Percentiles rank a stretch among this genome's conserved stretches.
These are phyloP conservation scores for Silene noctiflora DNA, from an alignment of 179 eudicot genomes.

Conservation along the genomic window DNA sequence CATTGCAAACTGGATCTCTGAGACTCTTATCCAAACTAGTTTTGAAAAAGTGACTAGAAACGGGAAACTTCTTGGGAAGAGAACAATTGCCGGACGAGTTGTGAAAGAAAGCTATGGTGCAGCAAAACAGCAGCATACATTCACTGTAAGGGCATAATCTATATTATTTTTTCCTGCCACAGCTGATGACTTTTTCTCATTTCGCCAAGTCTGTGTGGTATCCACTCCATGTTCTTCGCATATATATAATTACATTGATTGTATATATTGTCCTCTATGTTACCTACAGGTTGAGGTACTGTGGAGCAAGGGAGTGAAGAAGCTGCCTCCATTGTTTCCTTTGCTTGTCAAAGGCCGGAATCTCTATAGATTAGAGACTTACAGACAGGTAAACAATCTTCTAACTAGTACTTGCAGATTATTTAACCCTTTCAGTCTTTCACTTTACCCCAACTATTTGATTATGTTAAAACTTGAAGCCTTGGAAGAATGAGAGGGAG, in stretches of 20 bases:
- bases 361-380: slow-evolving; percentile 65
- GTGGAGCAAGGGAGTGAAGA: slow-evolving; percentile 68
- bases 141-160: slow-evolving; percentile 53
- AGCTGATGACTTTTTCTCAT: background rate
- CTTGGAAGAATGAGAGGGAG: slow-evolving; percentile 70
- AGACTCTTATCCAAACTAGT: slow-evolving; percentile 32
- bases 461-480: slow-evolving; percentile 32
- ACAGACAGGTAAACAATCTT: slow-evolving; percentile 56
- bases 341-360: slow-evolving; percentile 83
- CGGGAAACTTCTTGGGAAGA: slow-evolving; percentile 43
- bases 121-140: slow-evolving; percentile 82
- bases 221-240: background rate
- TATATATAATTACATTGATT: too few relatives aligned
- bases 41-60: slow-evolving; percentile 53
- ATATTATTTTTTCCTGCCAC: slow-evolving; percentile 7
- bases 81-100: slow-evolving; percentile 75
- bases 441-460: slow-evolving; percentile 8
- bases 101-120: slow-evolving; percentile 89
- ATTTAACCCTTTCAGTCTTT: background rate
- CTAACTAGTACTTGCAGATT: slow-evolving; percentile 8
- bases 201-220: background rate
- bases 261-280: background rate
- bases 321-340: slow-evolving; percentile 58
- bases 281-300: slow-evolving; percentile 69
- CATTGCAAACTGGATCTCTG: slow-evolving; percentile 22